Evolutionary conservation across 2,329 filamentous ascomycete species (phyloP).

Genomic region (Colletotrichum viniferum): DNA sequence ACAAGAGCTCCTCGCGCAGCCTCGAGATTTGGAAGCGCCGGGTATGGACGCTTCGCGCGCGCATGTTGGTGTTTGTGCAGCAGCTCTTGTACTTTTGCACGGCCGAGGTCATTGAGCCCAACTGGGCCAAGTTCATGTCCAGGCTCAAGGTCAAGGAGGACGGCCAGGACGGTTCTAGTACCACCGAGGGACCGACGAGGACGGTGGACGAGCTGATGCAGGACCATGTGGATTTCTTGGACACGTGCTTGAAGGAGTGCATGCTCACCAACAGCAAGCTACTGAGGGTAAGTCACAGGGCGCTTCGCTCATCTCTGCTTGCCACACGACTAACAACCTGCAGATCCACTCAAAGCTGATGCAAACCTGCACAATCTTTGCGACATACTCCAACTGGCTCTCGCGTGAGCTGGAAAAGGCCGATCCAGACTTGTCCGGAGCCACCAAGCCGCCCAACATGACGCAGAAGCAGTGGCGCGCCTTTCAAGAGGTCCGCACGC

Average conservation of each 20-base stretch:
- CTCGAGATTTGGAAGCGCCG: conserved; percentile 92
- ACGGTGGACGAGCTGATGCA: conserved; percentile 99
- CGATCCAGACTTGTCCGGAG: conserved; percentile 75
- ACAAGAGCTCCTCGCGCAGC: conserved; percentile 72
- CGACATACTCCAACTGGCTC: conserved; percentile 85
- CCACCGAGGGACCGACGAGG: conserved; percentile 48
- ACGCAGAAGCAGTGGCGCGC: conserved; percentile 64
- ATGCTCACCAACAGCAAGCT: conserved; percentile 98
- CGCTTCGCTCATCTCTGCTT: background rate
- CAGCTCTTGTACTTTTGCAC: conserved; percentile 97
- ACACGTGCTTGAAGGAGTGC: conserved; percentile 97
- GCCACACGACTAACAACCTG: conserved; percentile 20
- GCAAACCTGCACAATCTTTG: conserved; percentile 94
- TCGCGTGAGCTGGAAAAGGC: conserved; percentile 83
- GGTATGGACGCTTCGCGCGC: conserved; percentile 87
- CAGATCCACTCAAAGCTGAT: conserved; percentile 98
- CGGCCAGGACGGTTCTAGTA: conserved; percentile 14
- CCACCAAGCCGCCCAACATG: conserved; percentile 62
- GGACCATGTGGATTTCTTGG: conserved; percentile 96
- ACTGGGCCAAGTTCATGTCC: conserved; percentile 95
- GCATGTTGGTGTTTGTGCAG: conserved; percentile 97
- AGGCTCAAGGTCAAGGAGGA: conserved; percentile 70
- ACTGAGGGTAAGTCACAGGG: conserved; percentile 68
- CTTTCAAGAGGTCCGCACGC: conserved; percentile 55
- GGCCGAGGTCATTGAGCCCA: conserved; percentile 95